Evolutionary conservation across 2,329 filamentous ascomycete genomes (phyloP).

Genomic region (Corinectria fuckeliana): DNA sequence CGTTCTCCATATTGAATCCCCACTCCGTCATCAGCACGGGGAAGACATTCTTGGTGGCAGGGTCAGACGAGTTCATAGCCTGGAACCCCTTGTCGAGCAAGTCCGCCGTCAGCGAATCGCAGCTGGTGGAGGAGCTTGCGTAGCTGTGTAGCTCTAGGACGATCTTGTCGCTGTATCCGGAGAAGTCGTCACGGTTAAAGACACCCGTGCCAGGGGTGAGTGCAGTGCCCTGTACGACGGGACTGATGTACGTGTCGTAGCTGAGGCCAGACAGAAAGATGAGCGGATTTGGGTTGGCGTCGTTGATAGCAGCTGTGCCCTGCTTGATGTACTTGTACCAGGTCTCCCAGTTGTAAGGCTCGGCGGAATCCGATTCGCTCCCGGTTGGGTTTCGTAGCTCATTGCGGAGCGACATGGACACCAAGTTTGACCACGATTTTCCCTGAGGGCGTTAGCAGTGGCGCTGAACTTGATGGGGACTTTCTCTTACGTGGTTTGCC

Average conservation of each 20-base stretch:
- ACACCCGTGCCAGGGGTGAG: constrained; percentile 53
- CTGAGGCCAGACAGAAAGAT: constrained; percentile 66
- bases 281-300: constrained; percentile 57
- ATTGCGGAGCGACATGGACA: constrained; percentile 60
- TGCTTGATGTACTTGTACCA: constrained; percentile 60
- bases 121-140: constrained; percentile 56
- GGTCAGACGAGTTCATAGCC: constrained; percentile 51
- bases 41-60: constrained; percentile 46
- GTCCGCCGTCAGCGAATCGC: constrained; percentile 52
- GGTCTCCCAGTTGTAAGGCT: constrained; percentile 60
- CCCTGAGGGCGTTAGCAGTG: constrained; percentile 38
- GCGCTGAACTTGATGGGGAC: accelerated
- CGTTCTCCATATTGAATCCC: constrained; percentile 57
- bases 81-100: constrained; percentile 61
- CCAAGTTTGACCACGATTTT: constrained; percentile 54
- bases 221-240: constrained; percentile 55
- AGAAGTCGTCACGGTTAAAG: constrained; percentile 55
- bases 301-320: constrained; percentile 57
- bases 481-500: constrained; percentile 57
- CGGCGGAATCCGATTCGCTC: constrained; percentile 36
- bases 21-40: constrained; percentile 59
- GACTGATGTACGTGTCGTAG: constrained; percentile 61
- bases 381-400: constrained; percentile 56
- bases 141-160: constrained; percentile 69
- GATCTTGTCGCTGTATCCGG: constrained; percentile 59